Percentiles rank a stretch among this genome's conserved stretches.
Evolutionary conservation across 1,139 yeast species (phyloP).

Genomic region (Debaryomyces udenii): DNA sequence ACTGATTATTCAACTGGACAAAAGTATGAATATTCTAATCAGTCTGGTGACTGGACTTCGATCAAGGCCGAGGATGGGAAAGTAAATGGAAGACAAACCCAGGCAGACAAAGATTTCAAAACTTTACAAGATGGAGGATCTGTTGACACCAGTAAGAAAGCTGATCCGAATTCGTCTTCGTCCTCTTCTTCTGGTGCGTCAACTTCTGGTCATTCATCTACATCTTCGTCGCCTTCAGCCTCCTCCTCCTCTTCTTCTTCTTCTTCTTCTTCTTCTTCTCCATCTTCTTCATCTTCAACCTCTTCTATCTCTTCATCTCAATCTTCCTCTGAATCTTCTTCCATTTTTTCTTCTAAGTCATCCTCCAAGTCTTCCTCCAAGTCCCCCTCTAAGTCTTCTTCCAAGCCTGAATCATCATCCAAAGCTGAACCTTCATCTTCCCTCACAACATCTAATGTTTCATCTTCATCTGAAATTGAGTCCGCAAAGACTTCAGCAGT

Average conservation of each 20-base stretch:
- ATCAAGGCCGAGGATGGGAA: constrained; percentile 66
- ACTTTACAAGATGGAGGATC: constrained; percentile 31
- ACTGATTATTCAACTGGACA: constrained; percentile 82
- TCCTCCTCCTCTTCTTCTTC: neutral
- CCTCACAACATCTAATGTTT: neutral
- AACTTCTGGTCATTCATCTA: constrained; percentile 3
- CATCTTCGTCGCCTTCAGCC: constrained; percentile 7
- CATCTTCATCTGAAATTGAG: neutral
- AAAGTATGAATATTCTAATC: constrained; percentile 64
- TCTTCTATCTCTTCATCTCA: constrained; percentile 1
- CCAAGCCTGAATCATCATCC: constrained; percentile 1
- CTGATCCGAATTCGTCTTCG: constrained; percentile 5
- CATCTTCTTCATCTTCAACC: constrained; percentile 1
- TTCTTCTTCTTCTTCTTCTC: neutral
- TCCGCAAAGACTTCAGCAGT: neutral
- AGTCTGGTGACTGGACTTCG: constrained; percentile 68
- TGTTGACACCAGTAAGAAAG: constrained; percentile 13
- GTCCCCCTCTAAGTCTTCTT: constrained; percentile 2
- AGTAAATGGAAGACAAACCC: constrained; percentile 59
- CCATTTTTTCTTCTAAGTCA: constrained; percentile 24
- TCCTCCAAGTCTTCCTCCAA: constrained; percentile 6
- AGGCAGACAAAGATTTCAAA: constrained; percentile 54
- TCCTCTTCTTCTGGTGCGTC: constrained; percentile 4
- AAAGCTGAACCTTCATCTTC: constrained; percentile 1
- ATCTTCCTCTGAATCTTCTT: constrained; percentile 30